phyloP scores from a whole-genome alignment of 2,329 filamentous ascomycete species.

The Trichoderma hamatum region DNA sequence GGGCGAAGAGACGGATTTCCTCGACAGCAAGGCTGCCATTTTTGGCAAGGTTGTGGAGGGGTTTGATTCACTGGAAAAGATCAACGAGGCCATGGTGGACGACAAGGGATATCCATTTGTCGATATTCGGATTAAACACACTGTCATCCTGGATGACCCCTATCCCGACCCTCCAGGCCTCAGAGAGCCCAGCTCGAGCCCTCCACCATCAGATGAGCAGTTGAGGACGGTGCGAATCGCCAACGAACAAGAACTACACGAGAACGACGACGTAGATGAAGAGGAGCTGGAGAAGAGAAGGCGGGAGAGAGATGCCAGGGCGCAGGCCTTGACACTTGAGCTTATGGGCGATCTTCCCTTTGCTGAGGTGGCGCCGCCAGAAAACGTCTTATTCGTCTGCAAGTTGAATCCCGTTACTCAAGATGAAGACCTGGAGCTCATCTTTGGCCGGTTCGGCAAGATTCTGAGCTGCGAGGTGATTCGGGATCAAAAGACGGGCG shows the following conservation, averaged over 20 bases:
- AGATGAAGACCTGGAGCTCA: conserved; percentile 91
- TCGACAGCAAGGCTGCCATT: conserved; percentile 91
- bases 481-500: conserved; percentile 87
- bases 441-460: conserved; percentile 94
- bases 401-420: conserved; percentile 96
- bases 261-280: conserved; percentile 71
- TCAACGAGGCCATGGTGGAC: conserved; percentile 88
- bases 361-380: conserved; percentile 94
- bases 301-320: conserved; percentile 86
- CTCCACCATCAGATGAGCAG: conserved; percentile 80
- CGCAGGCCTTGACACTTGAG: conserved; percentile 91
- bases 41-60: conserved; percentile 96
- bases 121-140: conserved; percentile 93
- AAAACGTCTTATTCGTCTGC: conserved; percentile 97
- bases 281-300: conserved; percentile 79
- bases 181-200: conserved; percentile 76
- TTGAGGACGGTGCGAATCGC: conserved; percentile 89
- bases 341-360: conserved; percentile 98
- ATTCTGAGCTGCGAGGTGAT: conserved; percentile 97
- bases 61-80: conserved; percentile 90
- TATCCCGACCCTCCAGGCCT: conserved; percentile 81
- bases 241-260: conserved; percentile 80
- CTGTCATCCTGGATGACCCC: conserved; percentile 87
- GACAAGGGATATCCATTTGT: conserved; percentile 84
- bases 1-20: conserved; percentile 83